These are phyloP conservation scores for Simmondsia chinensis DNA, from an alignment of 148 eudicot species.

Conservation along the genomic window DNA sequence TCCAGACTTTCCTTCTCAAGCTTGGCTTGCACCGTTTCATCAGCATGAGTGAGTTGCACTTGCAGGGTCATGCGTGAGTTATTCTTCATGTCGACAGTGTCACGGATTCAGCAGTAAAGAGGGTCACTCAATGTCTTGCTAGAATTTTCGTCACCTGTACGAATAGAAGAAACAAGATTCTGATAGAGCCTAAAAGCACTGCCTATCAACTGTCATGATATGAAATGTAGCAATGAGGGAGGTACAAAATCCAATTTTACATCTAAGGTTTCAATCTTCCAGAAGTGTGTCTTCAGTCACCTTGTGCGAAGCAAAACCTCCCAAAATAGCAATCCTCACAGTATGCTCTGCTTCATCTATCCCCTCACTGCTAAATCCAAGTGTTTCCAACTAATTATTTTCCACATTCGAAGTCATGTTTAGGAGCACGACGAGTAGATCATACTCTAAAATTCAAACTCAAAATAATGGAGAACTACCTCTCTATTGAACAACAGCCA, in stretches of 20 bases:
- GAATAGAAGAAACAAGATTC: constrained; percentile 70
- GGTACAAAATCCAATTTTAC: constrained; percentile 88
- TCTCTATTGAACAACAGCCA: constrained; percentile 91
- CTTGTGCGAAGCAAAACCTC: constrained; percentile 89
- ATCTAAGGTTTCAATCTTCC: constrained; percentile 82
- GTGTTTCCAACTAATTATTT: constrained; percentile 34
- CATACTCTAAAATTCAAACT: constrained; percentile 72
- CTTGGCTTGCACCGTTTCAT: constrained; percentile 1
- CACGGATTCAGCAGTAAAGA: constrained; percentile 50
- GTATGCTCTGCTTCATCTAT: constrained; percentile 57
- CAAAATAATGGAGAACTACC: constrained; percentile 63
- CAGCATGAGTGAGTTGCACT: constrained; percentile 4
- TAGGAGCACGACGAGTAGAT: constrained; percentile 55
- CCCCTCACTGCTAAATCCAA: constrained; percentile 68
- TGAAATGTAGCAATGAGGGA: constrained; percentile 74
- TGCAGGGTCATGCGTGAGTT: constrained; percentile 7
- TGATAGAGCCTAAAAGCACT: constrained; percentile 82
- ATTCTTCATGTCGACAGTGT: constrained; percentile 37
- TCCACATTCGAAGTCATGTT: constrained; percentile 65
- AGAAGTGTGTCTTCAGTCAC: constrained; percentile 58
- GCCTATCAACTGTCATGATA: constrained; percentile 90
- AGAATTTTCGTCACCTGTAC: constrained; percentile 55
- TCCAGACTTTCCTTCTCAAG: constrained; percentile 4
- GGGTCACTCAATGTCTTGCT: constrained; percentile 53
- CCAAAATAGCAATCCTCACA: constrained; percentile 65